Base-by-base conservation (phyloP, 257 asterid genomes). In the Gentiana dahurica region DNA sequence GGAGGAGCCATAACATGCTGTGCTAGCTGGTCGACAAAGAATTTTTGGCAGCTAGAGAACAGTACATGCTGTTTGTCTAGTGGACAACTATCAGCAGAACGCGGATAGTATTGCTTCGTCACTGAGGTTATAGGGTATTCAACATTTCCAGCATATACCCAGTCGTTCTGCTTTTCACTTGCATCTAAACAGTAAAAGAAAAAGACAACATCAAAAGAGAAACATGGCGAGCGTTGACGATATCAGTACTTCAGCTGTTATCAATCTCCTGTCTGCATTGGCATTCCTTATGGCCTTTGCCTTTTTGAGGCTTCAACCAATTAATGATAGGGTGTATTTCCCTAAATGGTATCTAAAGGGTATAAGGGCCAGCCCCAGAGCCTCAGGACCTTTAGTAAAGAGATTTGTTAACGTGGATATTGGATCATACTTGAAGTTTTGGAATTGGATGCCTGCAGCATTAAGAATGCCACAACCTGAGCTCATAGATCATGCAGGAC, bases 361-460 rank as follows among this genome's bases (percentile, higher is more conserved):
- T 34, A 78, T 73, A 75, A 74, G 92, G 64, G 81, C 79, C 35
- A 77, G 82, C 60, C 89, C 95, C 1, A 72, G 63, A 67, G 61
- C 68, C 45, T 70, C 83, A 0, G 93, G 89, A 8, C 59, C 79
- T 36, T 36, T 56, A 34, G 63, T 73, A 66, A 75, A 52, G 55
- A 79, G 73, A 41, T 65, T 81, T 48, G 79, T 83, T 55, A 81
- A 86, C 53, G 53, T 78, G 62, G 86, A 86, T 59, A 55, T 62
- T 58, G 70, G 65, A 52, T 64, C 75, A 12, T 81, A 84, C 68
- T 52, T 89, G 57, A 79, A 60, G 64, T 89, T 86, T 70, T 86
- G 87, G 87, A 79, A 67, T 56, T 89, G 97, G 97, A 89, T 86
- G 94, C 85, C 85, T 54, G 95, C 86, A 3, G 95, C 97, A 38